Evolutionary conservation across 176 grass and related monocot genomes (phyloP), one percentile per base, ranked within the genome.

Genomic region (Metroxylon sagu): DNA sequence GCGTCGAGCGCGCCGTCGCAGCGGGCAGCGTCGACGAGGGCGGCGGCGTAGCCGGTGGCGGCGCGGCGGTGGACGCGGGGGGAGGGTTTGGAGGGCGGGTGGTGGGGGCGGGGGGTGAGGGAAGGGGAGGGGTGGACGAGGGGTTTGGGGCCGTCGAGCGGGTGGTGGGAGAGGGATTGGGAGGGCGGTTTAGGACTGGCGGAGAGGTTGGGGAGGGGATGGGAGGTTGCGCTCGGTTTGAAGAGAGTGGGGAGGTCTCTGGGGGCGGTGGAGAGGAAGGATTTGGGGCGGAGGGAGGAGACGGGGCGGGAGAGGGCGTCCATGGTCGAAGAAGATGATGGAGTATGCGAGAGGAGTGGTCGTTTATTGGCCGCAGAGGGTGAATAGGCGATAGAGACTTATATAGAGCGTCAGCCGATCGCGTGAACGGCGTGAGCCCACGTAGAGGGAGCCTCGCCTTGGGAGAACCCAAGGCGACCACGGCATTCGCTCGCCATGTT

Each of bases 31-130:
- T 82, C 79, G 4, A 73, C 53, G 17, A 82, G 53, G 8, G 79
- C 79, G 2, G 72, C 72, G 14, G 79, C 79, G 68, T 82, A 82
- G 62, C 79, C 79, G 58, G 73, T 72, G 12, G 79, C 67, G 19
- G 79, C 73, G 19, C 72, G 53, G 27, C 69, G 59, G 60, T 76
- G 61, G 16, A 62, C 19, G 59, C n/a, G 60, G 16, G 48, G 4
- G 18, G 51, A 59, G 29, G 19, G 14, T 27, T 1, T 14, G 30
- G 16, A 19, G 69, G 19, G 3, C 14, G n/a, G 29, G 35, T 26
- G 25, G 3, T 23, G 18, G 14, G 6, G 27, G 19, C 30, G 30
- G 3, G 25, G 19, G 25, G 25, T 5, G 29, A 7, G 21, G 39
- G 60, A 14, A 4, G 25, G 19, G 19, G 60, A 7, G 27, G 10